A percentile compares a stretch with the other conserved stretches of the same genome.
Evolutionary conservation across 2,329 filamentous ascomycete genomes (phyloP).

Genomic region (Fusarium succisae): DNA sequence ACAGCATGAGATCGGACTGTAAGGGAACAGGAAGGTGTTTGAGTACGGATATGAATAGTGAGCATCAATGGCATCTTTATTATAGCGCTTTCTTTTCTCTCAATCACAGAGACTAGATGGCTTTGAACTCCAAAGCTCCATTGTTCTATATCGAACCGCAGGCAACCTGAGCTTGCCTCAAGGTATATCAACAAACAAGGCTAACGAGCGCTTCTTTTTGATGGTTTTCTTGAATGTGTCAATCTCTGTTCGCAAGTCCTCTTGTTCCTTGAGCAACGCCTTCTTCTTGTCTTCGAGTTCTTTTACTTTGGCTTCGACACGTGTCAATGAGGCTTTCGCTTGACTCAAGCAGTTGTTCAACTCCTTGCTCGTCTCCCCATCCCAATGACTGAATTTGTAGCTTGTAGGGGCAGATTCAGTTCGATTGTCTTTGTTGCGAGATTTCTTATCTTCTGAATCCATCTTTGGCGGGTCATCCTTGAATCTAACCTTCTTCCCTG

Average conservation of each 20-base stretch:
- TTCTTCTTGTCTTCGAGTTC: neutral
- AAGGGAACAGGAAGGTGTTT: too few relatives aligned
- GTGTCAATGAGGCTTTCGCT: neutral
- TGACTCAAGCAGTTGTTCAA: neutral
- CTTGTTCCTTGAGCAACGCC: neutral
- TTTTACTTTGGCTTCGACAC: neutral
- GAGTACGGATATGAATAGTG: too few relatives aligned
- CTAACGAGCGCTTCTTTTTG: neutral
- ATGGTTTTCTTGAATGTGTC: neutral
- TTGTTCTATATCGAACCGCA: neutral
- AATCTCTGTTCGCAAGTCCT: neutral
- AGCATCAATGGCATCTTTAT: fast-evolving
- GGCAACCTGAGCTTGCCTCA: neutral
- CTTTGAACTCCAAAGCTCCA: neutral
- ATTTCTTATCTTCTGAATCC: neutral
- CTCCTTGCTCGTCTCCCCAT: neutral
- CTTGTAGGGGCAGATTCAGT: fast-evolving
- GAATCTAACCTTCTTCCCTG: neutral
- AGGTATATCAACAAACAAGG: neutral
- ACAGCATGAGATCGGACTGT: neutral
- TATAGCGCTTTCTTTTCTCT: fast-evolving
- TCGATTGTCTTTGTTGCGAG: fast-evolving
- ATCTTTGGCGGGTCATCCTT: neutral
- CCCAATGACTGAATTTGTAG: neutral
- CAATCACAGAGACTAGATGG: fast-evolving